phyloP scores from a whole-genome alignment of 345 rosid species.

The Zanthoxylum bungeanum region DNA sequence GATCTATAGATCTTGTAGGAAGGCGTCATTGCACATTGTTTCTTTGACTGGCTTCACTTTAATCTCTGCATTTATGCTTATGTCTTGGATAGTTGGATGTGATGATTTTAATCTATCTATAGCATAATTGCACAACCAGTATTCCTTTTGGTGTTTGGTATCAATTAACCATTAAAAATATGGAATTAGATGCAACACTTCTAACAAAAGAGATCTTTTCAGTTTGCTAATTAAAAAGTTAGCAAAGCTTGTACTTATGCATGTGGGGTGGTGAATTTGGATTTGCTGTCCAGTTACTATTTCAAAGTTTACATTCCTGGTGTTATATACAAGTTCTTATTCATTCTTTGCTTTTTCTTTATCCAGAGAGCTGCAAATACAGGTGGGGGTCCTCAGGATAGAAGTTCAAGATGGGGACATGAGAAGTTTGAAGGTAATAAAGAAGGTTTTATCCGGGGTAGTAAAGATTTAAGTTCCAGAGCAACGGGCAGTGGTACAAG shows the following conservation, averaged over 20 bases:
- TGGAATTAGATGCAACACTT: too few relatives aligned
- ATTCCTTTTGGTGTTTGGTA: neutral
- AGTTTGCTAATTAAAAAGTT: neutral
- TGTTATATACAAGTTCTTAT: neutral
- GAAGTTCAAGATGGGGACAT: conserved; percentile 60
- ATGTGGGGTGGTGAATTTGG: neutral
- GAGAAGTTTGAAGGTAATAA: conserved; percentile 54
- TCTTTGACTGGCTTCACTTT: neutral
- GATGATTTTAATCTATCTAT: neutral
- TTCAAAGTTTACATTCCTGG: neutral
- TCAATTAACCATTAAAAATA: neutral
- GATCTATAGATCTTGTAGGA: conserved; percentile 8
- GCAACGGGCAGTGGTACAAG: conserved; percentile 27
- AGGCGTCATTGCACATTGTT: neutral
- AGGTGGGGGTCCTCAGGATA: conserved; percentile 80
- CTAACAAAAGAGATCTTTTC: neutral
- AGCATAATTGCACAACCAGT: neutral
- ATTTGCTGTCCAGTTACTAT: neutral
- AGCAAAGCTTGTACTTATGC: neutral
- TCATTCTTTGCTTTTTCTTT: conserved; percentile 15
- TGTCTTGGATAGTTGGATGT: neutral
- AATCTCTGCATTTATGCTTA: neutral
- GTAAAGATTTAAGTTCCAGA: conserved; percentile 24
- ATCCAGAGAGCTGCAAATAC: conserved; percentile 83
- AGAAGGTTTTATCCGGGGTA: conserved; percentile 27